Percentiles rank a stretch among this genome's conserved stretches.
phyloP scores from a whole-genome alignment of 768 basidiomycete species.

The Phallus indusiatus region DNA sequence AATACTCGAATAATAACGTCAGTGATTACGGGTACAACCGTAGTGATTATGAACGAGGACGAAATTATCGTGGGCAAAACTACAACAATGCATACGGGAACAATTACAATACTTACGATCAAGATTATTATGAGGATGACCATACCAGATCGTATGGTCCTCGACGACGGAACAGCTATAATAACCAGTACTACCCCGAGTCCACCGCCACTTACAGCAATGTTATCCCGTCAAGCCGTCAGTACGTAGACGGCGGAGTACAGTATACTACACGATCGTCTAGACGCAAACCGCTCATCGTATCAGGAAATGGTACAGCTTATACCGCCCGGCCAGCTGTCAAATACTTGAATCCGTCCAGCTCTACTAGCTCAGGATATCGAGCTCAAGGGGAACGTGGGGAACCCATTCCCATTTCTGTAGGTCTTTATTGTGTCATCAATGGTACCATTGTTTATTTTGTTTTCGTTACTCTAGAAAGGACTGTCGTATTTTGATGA shows the following conservation, averaged over 20 bases:
- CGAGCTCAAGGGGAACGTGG: conserved; percentile 2
- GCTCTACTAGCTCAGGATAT: conserved; percentile 2
- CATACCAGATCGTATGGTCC: neutral
- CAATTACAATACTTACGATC: neutral
- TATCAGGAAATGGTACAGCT: neutral
- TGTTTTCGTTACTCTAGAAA: neutral
- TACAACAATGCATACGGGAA: neutral
- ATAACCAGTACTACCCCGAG: neutral
- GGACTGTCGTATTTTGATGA: conserved; percentile 2
- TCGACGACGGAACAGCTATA: neutral
- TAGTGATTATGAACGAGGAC: neutral
- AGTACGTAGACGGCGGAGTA: neutral
- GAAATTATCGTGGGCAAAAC: neutral
- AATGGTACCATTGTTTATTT: neutral
- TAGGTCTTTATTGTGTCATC: neutral
- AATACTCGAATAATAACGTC: neutral
- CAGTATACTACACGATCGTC: neutral
- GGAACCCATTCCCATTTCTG: conserved; percentile 1
- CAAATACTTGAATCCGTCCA: neutral
- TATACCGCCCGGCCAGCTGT: neutral
- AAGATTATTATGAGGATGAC: neutral
- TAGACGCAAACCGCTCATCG: neutral
- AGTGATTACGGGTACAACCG: neutral
- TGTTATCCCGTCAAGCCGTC: neutral
- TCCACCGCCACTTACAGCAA: neutral